phyloP scores from a whole-genome alignment of 805 yeast genomes.

The Nakazawaea laoshanensis region DNA sequence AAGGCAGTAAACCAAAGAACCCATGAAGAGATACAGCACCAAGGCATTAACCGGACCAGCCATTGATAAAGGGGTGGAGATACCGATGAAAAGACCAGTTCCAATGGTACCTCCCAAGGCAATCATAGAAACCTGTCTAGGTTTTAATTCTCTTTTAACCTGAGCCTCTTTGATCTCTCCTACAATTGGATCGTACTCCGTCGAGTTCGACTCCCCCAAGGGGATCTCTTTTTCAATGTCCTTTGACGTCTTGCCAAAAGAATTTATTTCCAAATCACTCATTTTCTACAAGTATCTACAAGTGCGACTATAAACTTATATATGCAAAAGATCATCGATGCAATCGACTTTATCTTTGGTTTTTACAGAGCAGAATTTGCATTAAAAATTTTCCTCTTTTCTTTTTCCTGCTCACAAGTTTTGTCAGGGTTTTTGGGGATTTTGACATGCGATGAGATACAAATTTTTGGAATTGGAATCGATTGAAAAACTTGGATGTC shows the following conservation, averaged over 20 bases:
- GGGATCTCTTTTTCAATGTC: not conserved
- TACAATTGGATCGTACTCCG: not conserved
- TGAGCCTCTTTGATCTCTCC: conserved; percentile 25
- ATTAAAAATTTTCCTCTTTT: too few relatives aligned
- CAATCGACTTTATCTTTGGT: too few relatives aligned
- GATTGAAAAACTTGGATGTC: too few relatives aligned
- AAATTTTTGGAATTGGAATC: too few relatives aligned
- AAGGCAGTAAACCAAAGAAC: conserved; percentile 53
- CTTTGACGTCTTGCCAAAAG: conserved; percentile 1
- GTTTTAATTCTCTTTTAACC: conserved; percentile 52
- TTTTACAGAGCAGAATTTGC: too few relatives aligned
- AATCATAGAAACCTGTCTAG: conserved; percentile 66
- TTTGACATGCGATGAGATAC: too few relatives aligned
- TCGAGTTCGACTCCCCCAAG: not conserved
- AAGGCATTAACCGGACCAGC: conserved; percentile 69
- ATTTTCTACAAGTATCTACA: too few relatives aligned
- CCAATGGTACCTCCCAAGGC: conserved; percentile 79
- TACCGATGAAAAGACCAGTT: conserved; percentile 67
- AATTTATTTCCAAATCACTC: conserved; percentile 4
- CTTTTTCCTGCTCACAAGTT: too few relatives aligned
- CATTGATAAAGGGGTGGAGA: conserved; percentile 39
- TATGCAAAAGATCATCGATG: too few relatives aligned
- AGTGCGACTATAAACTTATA: too few relatives aligned
- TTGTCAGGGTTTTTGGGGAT: too few relatives aligned
- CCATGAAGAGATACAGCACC: conserved; percentile 60